Evolutionary conservation across 495 filamentous ascomycete species (phyloP).

Genomic region (Lophium mytilinum): DNA sequence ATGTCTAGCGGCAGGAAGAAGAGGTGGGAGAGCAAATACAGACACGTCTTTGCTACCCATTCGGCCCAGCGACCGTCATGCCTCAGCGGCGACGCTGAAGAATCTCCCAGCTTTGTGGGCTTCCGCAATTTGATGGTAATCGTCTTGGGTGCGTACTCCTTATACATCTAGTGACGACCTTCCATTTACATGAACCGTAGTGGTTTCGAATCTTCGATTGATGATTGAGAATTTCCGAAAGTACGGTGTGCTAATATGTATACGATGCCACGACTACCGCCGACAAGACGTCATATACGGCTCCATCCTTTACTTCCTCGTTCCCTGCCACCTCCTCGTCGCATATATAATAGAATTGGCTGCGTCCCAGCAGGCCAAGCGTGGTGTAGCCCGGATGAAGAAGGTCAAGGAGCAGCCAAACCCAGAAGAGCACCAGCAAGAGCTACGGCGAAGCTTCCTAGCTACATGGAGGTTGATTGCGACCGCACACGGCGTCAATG

Average conservation of each 20-base stretch:
- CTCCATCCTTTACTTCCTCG: slow-evolving; percentile 66
- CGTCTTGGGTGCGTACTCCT: slow-evolving; percentile 50
- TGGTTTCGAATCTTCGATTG: slow-evolving; percentile 85
- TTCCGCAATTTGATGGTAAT: slow-evolving; percentile 96
- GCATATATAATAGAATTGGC: slow-evolving; percentile 81
- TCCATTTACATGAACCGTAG: slow-evolving; percentile 32
- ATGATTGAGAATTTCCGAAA: slow-evolving; percentile 97
- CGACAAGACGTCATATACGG: slow-evolving; percentile 69
- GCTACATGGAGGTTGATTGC: slow-evolving; percentile 72
- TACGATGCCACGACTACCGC: slow-evolving; percentile 82
- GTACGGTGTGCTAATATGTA: slow-evolving; percentile 91
- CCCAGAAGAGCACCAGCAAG: slow-evolving; percentile 40
- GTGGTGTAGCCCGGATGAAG: slow-evolving; percentile 53
- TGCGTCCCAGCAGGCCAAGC: slow-evolving; percentile 67
- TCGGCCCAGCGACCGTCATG: slow-evolving; percentile 62
- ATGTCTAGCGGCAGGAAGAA: slow-evolving; percentile 2
- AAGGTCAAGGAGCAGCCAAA: slow-evolving; percentile 39
- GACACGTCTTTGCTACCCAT: slow-evolving; percentile 82
- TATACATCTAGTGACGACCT: background rate
- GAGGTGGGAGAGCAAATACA: slow-evolving; percentile 54
- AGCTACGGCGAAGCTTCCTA: slow-evolving; percentile 46
- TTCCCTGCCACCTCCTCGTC: slow-evolving; percentile 81
- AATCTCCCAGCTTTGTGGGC: slow-evolving; percentile 75
- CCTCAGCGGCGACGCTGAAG: slow-evolving; percentile 70
- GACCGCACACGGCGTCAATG: slow-evolving; percentile 70